phyloP scores from a whole-genome alignment of 202 grass and related monocot species.

The Zizania palustris region DNA sequence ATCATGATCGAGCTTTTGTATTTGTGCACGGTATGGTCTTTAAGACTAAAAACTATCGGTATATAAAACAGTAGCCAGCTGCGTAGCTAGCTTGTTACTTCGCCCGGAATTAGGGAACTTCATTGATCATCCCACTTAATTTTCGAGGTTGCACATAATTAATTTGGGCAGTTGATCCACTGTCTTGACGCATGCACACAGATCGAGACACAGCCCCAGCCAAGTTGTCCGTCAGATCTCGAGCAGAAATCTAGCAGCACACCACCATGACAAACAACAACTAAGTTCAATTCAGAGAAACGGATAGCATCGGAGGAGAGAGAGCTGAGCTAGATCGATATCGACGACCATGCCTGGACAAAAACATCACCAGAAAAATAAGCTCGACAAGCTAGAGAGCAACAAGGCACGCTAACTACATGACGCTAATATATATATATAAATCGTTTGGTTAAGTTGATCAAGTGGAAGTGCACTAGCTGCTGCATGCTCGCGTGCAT shows the following conservation, averaged over 20 bases:
- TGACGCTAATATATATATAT: constrained; percentile 5
- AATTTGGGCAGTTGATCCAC: neutral
- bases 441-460: too few species aligned
- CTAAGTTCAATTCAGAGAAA: neutral
- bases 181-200: constrained; percentile 21
- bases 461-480: constrained; percentile 38
- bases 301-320: neutral
- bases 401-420: constrained; percentile 14
- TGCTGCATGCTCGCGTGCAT: neutral
- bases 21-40: too few species aligned
- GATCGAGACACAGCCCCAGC: constrained; percentile 17
- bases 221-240: constrained; percentile 39
- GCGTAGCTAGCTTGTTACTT: too few species aligned
- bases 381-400: too few species aligned
- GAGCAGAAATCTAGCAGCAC: constrained; percentile 28
- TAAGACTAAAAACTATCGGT: too few species aligned
- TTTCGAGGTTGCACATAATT: constrained; percentile 25
- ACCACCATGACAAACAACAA: constrained; percentile 9
- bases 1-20: too few species aligned
- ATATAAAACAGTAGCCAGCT: too few species aligned
- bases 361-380: neutral
- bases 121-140: neutral
- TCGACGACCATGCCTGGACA: neutral
- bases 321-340: neutral
- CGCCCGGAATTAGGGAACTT: neutral